Percentiles rank a stretch among this genome's conserved stretches.
Evolutionary conservation across 2,329 filamentous ascomycete species (phyloP).

Genomic region (Cercospora canescens): DNA sequence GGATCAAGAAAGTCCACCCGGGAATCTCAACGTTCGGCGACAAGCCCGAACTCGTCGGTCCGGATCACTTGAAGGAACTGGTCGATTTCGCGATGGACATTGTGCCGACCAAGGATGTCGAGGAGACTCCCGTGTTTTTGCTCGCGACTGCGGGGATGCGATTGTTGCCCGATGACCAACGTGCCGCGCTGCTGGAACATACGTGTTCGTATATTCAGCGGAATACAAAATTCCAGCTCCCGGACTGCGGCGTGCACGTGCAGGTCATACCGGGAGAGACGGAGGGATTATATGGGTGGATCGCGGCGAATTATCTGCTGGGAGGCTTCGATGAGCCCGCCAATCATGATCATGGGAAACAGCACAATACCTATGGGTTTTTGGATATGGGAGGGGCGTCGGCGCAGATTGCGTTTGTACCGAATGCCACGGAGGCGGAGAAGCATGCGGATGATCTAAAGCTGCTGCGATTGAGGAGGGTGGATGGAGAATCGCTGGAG

Average conservation of each 20-base stretch:
- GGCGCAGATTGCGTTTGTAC: constrained; percentile 95
- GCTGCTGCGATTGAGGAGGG: constrained; percentile 76
- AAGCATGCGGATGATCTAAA: constrained; percentile 91
- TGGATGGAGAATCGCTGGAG: constrained; percentile 76
- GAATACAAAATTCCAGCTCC: constrained; percentile 77
- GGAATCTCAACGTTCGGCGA: constrained; percentile 88
- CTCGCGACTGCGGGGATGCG: constrained; percentile 97
- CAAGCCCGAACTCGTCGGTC: constrained; percentile 72
- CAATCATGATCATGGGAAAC: constrained; percentile 76
- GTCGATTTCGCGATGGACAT: constrained; percentile 78
- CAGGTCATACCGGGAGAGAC: constrained; percentile 96
- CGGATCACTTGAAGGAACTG: constrained; percentile 76
- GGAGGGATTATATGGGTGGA: constrained; percentile 95
- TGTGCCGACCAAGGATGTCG: constrained; percentile 73
- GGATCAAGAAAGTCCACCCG: constrained; percentile 92
- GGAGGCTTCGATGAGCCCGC: constrained; percentile 82
- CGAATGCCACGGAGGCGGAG: constrained; percentile 84
- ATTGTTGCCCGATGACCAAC: constrained; percentile 72
- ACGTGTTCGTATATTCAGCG: constrained; percentile 80
- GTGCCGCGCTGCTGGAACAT: constrained; percentile 69
- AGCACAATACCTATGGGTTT: constrained; percentile 94
- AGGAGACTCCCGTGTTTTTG: constrained; percentile 87
- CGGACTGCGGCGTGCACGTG: constrained; percentile 86
- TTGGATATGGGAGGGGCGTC: constrained; percentile 98
- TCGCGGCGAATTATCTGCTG: constrained; percentile 92